Conservation (phyloP, 2,329 filamentous ascomycete species). For the Fusarium algeriense region DNA sequence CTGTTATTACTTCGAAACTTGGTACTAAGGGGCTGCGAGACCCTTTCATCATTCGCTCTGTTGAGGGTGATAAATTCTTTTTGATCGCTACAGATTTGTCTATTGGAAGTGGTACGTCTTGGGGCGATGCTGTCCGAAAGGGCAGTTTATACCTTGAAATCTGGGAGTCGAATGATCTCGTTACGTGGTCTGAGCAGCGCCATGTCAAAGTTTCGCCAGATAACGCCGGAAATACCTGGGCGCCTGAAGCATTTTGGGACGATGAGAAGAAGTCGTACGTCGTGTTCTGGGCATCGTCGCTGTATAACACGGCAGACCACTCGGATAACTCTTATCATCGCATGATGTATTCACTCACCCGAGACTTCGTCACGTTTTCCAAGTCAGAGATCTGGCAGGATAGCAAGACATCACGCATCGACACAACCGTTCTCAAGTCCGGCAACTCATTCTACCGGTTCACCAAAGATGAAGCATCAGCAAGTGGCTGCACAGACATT, state of each 20-base stretch:
- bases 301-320: constrained; percentile 59
- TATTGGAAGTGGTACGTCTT: constrained; percentile 66
- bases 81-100: constrained; percentile 66
- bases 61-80: constrained; percentile 64
- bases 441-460: constrained; percentile 62
- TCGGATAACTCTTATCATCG: constrained; percentile 61
- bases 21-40: constrained; percentile 65
- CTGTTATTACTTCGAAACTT: constrained; percentile 58
- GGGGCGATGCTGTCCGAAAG: constrained; percentile 59
- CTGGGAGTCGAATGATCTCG: constrained; percentile 64
- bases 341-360: constrained; percentile 65
- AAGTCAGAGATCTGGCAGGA: constrained; percentile 64
- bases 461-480: constrained; percentile 66
- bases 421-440: constrained; percentile 63
- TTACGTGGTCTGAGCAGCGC: constrained; percentile 64
- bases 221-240: constrained; percentile 66
- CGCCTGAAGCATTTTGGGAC: constrained; percentile 65
- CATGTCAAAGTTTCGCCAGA: constrained; percentile 62
- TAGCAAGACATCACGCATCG: constrained; percentile 63
- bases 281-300: constrained; percentile 60
- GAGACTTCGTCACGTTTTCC: constrained; percentile 64
- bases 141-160: constrained; percentile 65
- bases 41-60: constrained; percentile 65
- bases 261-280: constrained; percentile 56
- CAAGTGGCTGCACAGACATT: constrained; percentile 65